Percentiles rank a stretch among this genome's conserved stretches.
phyloP scores from a whole-genome alignment of 2,329 filamentous ascomycete genomes.

The Fusarium solani-melongenae region DNA sequence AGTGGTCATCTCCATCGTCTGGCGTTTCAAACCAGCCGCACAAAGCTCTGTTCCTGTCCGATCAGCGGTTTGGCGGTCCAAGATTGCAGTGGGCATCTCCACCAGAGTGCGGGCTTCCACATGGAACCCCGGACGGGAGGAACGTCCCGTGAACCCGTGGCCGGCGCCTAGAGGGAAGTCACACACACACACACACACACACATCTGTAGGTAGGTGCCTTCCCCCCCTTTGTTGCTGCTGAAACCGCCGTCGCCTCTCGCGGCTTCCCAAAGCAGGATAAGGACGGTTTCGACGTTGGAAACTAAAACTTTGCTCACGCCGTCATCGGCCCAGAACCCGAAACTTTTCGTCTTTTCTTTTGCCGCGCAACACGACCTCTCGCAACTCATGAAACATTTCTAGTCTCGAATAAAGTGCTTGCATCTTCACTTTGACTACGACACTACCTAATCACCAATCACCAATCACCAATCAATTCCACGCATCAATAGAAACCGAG shows the following conservation, averaged over 20 bases:
- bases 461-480: neutral
- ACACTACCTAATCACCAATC: neutral
- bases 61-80: constrained; percentile 1
- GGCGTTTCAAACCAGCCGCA: constrained; percentile 18
- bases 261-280: neutral
- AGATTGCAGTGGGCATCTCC: neutral
- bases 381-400: constrained; percentile 18
- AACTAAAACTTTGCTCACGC: neutral
- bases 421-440: neutral
- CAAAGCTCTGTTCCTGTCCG: constrained; percentile 18
- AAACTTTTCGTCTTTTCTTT: neutral
- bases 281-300: constrained; percentile 1
- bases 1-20: constrained; percentile 17
- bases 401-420: constrained; percentile 14
- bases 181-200: neutral
- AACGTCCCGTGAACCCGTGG: constrained; percentile 9
- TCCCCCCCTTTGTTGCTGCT: constrained; percentile 2
- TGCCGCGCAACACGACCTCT: neutral
- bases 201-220: neutral
- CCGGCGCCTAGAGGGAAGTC: neutral
- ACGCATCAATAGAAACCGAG: neutral
- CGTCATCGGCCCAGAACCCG: constrained; percentile 8
- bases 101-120: neutral
- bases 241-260: constrained; percentile 28
- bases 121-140: constrained; percentile 19